Percentiles rank a stretch among this genome's conserved stretches.
phyloP scores from a whole-genome alignment of 768 basidiomycete genomes.

The Mycena albidolilacea region DNA sequence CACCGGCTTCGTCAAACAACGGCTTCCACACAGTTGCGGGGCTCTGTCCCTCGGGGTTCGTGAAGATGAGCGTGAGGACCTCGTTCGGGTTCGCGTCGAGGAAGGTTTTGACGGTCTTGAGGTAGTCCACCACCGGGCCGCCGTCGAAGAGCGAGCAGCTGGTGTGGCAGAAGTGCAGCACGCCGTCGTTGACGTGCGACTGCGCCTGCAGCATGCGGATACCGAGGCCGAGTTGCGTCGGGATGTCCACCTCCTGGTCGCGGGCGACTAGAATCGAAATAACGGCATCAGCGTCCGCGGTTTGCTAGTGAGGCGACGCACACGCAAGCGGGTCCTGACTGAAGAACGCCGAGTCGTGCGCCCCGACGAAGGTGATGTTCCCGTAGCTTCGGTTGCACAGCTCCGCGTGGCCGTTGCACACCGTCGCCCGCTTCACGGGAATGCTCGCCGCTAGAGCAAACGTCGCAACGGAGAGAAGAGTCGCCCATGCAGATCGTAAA shows the following conservation, averaged over 20 bases:
- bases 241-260: not conserved
- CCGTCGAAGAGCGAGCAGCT: constrained; percentile 71
- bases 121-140: constrained; percentile 63
- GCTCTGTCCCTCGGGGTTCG: constrained; percentile 72
- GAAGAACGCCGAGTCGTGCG: constrained; percentile 30
- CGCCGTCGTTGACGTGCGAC: not conserved
- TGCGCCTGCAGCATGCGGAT: not conserved
- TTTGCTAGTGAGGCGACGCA: constrained; percentile 3
- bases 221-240: not conserved
- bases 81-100: constrained; percentile 75
- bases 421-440: constrained; percentile 4
- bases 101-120: constrained; percentile 68
- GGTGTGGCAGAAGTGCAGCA: constrained; percentile 65
- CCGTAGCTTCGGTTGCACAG: constrained; percentile 59
- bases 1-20: constrained; percentile 65
- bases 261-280: not conserved
- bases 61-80: constrained; percentile 75
- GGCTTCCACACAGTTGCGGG: constrained; percentile 66
- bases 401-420: constrained; percentile 54
- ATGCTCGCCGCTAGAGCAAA: constrained; percentile 25
- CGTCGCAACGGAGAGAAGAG: constrained; percentile 13
- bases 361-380: constrained; percentile 53
- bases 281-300: not conserved
- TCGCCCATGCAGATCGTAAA: constrained; percentile 21
- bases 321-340: constrained; percentile 35